Evolutionary conservation across 768 basidiomycete species (phyloP).

Genomic region (Thelephora ganbajun): DNA sequence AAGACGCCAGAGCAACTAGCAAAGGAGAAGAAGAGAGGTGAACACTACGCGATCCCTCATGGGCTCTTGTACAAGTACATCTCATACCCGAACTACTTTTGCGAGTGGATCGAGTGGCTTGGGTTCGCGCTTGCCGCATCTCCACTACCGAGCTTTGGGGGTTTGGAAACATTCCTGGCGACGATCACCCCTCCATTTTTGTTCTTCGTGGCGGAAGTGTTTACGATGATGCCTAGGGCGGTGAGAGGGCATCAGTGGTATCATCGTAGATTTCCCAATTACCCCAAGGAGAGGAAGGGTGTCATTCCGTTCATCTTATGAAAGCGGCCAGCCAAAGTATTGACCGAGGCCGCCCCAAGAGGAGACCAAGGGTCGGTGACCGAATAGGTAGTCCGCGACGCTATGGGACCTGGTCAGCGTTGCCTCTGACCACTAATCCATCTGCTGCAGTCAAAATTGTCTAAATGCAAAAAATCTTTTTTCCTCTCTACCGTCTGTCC

Average conservation of each 20-base stretch:
- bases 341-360: no score
- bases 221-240: conserved; percentile 72
- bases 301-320: conserved; percentile 75
- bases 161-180: conserved; percentile 21
- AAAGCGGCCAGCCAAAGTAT: no score
- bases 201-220: conserved; percentile 61
- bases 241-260: conserved; percentile 84
- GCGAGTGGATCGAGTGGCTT: conserved; percentile 92
- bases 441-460: no score
- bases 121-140: conserved; percentile 73
- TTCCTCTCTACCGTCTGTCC: no score
- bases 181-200: conserved; percentile 60
- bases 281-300: conserved; percentile 62
- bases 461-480: no score
- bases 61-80: conserved; percentile 65
- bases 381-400: neutral
- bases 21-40: conserved; percentile 17
- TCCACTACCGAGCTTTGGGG: conserved; percentile 25
- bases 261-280: conserved; percentile 56
- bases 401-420: neutral
- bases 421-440: no score
- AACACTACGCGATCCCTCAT: conserved; percentile 70
- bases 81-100: conserved; percentile 88
- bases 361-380: no score
- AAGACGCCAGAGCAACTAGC: conserved; percentile 11